These are phyloP conservation scores for Cutaneotrichosporon sp. DNA, from an alignment of 1,284 basidiomycete species.

Conservation along the genomic window DNA sequence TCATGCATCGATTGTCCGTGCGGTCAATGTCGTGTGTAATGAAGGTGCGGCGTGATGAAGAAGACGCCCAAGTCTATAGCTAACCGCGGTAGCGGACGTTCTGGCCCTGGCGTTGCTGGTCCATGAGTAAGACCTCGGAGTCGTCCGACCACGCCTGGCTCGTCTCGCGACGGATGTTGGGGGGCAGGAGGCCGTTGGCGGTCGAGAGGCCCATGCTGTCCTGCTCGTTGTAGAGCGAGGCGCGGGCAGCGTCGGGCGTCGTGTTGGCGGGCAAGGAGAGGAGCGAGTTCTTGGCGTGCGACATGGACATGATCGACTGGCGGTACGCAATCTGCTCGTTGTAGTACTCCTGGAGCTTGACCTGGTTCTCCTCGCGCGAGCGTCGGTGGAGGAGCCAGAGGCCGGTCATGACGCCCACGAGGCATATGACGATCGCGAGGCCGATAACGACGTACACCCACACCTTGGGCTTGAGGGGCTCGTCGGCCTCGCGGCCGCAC, in stretches of 20 bases:
- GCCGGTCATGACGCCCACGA: constrained; percentile 66
- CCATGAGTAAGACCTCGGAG: constrained; percentile 21
- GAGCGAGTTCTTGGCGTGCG: constrained; percentile 50
- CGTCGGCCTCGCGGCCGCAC: constrained; percentile 65
- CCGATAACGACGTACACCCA: constrained; percentile 76
- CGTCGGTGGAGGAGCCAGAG: constrained; percentile 71
- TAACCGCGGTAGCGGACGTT: constrained; percentile 20
- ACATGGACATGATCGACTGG: constrained; percentile 54
- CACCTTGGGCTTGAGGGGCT: constrained; percentile 64
- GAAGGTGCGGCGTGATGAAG: neutral
- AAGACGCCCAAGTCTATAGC: neutral
- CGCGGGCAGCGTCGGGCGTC: constrained; percentile 30
- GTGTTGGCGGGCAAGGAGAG: constrained; percentile 35
- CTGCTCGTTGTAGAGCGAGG: constrained; percentile 32
- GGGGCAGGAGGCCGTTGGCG: constrained; percentile 28
- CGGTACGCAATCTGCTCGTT: constrained; percentile 63
- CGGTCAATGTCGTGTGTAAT: neutral
- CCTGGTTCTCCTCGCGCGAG: constrained; percentile 70
- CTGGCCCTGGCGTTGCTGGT: constrained; percentile 7
- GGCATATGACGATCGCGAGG: constrained; percentile 72
- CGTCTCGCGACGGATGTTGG: constrained; percentile 43
- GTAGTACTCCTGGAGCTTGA: constrained; percentile 82
- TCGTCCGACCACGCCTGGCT: constrained; percentile 32
- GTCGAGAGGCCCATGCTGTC: constrained; percentile 22
- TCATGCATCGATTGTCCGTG: constrained; percentile 20